Conservation (phyloP, 176 grass and related monocot species). For the Rhynchospora tenuis region DNA sequence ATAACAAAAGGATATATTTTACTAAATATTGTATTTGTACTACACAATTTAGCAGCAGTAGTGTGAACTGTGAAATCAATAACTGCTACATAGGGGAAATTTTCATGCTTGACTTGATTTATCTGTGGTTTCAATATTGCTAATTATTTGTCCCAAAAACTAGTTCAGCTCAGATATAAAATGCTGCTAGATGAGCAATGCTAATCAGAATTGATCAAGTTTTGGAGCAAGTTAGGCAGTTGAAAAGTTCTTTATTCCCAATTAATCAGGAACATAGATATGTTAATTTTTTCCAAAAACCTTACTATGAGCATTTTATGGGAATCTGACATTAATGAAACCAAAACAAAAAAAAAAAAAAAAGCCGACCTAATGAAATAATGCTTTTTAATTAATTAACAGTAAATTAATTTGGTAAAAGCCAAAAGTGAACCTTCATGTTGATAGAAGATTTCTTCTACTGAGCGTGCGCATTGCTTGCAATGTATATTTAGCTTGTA, state of each 20-base stretch:
- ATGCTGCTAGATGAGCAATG: neutral
- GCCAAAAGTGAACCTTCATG: conserved; percentile 22
- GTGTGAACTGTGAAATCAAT: neutral
- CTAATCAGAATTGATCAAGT: neutral
- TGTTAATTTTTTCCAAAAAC: neutral
- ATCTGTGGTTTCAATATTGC: neutral
- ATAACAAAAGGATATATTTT: neutral
- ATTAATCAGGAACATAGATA: neutral
- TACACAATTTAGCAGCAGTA: neutral
- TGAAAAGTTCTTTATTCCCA: neutral
- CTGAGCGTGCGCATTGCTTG: conserved; percentile 40
- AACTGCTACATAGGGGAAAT: neutral
- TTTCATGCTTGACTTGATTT: neutral
- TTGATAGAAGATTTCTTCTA: conserved; percentile 45
- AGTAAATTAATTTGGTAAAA: neutral
- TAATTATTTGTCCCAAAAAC: neutral
- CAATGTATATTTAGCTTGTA: conserved; percentile 82
- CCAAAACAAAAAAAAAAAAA: neutral
- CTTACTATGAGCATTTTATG: neutral
- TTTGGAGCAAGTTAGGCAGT: neutral
- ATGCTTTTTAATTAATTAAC: neutral
- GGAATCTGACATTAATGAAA: neutral
- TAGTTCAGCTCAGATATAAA: neutral
- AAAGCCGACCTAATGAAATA: neutral
- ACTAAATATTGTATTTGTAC: neutral